Evolutionary conservation across 2,329 filamentous ascomycete genomes (phyloP).

Genomic region (Alternaria alternata): DNA sequence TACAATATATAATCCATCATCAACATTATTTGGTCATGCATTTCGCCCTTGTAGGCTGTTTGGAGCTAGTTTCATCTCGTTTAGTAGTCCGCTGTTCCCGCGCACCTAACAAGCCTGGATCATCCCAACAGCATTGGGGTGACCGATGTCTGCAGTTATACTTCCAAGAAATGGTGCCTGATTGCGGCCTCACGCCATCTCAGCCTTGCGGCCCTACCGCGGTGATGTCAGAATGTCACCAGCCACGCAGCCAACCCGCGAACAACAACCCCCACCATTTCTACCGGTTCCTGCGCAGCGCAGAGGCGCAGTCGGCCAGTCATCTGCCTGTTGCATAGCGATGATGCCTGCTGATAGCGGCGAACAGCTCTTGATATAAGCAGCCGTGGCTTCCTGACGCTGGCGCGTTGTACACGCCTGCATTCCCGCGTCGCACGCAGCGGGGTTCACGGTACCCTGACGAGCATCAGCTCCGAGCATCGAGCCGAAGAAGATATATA

Average conservation of each 20-base stretch:
- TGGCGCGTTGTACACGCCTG: constrained; percentile 18
- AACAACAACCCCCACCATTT: constrained; percentile 23
- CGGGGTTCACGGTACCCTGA: constrained; percentile 31
- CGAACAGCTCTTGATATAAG: constrained; percentile 17
- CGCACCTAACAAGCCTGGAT: neutral
- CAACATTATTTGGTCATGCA: neutral
- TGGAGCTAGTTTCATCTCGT: neutral
- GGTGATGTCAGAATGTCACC: constrained; percentile 31
- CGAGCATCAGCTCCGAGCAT: constrained; percentile 26
- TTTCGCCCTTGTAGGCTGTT: neutral
- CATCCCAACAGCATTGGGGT: neutral
- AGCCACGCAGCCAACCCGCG: constrained; percentile 15
- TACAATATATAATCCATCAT: constrained; percentile 16
- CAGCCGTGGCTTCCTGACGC: constrained; percentile 15
- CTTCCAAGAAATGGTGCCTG: constrained; percentile 16
- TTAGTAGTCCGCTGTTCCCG: neutral
- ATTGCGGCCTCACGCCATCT: constrained; percentile 27
- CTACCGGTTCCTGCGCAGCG: constrained; percentile 26
- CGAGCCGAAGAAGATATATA: constrained; percentile 22
- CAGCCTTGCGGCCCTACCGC: constrained; percentile 20
- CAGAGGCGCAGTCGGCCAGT: constrained; percentile 38
- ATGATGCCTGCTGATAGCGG: constrained; percentile 22
- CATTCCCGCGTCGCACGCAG: constrained; percentile 21
- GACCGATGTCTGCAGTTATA: neutral
- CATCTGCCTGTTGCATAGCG: constrained; percentile 31